These are phyloP conservation scores for Dujonia santamariae DNA, from an alignment of 1,139 yeast genomes.

Conservation along the genomic window DNA sequence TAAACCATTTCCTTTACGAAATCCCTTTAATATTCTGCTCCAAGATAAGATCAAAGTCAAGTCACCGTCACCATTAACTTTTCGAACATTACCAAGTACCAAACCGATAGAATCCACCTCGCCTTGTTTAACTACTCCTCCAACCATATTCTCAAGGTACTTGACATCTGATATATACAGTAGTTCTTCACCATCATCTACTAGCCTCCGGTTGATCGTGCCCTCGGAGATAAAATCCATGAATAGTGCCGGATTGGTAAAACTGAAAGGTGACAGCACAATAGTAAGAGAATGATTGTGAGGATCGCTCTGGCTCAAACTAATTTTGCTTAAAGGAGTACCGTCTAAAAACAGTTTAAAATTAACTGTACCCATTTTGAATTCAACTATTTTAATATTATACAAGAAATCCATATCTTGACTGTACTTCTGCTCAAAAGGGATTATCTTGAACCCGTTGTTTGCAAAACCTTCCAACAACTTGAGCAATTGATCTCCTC, in stretches of 20 bases:
- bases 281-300: conserved; percentile 14
- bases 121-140: conserved; percentile 42
- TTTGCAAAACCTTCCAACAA: conserved; percentile 17
- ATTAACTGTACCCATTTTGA: conserved; percentile 7
- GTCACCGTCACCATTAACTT: conserved; percentile 61
- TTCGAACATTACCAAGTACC: conserved; percentile 49
- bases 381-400: conserved; percentile 4
- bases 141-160: conserved; percentile 65
- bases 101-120: conserved; percentile 43
- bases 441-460: conserved; percentile 28
- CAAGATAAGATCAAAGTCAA: conserved; percentile 50
- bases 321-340: no score
- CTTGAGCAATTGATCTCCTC: conserved; percentile 9
- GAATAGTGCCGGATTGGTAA: conserved; percentile 58
- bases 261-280: conserved; percentile 52
- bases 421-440: conserved; percentile 18
- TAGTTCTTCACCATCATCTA: conserved; percentile 16
- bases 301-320: no score
- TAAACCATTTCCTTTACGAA: background rate
- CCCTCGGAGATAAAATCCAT: conserved; percentile 48
- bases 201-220: conserved; percentile 37
- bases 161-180: conserved; percentile 48
- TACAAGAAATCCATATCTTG: conserved; percentile 7
- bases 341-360: conserved; percentile 8
- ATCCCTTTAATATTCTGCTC: conserved; percentile 23